Base-by-base conservation (phyloP, 306 rosid genomes). In the Albizia julibrissin region DNA sequence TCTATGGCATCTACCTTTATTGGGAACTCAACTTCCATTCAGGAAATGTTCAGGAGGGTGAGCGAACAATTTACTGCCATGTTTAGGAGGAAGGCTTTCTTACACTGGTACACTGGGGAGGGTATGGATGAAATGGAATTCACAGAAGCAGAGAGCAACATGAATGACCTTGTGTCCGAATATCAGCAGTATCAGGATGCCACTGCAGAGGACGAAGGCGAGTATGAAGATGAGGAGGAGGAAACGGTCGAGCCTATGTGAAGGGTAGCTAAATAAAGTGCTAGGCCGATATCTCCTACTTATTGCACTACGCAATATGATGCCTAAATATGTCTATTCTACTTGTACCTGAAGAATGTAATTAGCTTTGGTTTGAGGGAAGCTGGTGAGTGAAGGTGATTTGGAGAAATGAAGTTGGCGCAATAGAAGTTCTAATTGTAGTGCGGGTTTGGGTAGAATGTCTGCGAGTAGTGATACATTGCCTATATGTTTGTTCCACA, bases 101-200 rank as follows among this genome's bases (percentile, higher is more conserved):
- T 89, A 88, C 92, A 89, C 31, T 89, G 92, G 92, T 89, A 89
- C 82, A 89, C 90, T 1, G 92, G 92, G 3, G 92, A 89, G 78
- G 92, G 92, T 40, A 89, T 89, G 92, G 92, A 89, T 31, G 90
- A 89, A 81, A 89, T 89, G 92, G 92, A 89, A 79, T 89, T 89
- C 84, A 89, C 92, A 4, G 92, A 89, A 81, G 92, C 92, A 1
- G 90, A 89, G 86, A 89, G 92, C 87, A 89, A 89, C 49, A 89
- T 89, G 92, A 89, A 89, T 42, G 92, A 89, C 27, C 92, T 87
- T 6, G 90, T 89, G 54, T 89, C 92, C 0, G 92, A 89, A 72
- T 89, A 89, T 81, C 92, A 89, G 84, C 92, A 89, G 84, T 89
- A 89, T 80, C 92, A 89, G 88, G 92, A 89, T 62, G 92, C 92